A percentile compares a stretch with the other conserved stretches of the same genome.
Conservation (phyloP, 768 basidiomycete genomes). For the Tylopilus plumbeoviolaceoides region DNA sequence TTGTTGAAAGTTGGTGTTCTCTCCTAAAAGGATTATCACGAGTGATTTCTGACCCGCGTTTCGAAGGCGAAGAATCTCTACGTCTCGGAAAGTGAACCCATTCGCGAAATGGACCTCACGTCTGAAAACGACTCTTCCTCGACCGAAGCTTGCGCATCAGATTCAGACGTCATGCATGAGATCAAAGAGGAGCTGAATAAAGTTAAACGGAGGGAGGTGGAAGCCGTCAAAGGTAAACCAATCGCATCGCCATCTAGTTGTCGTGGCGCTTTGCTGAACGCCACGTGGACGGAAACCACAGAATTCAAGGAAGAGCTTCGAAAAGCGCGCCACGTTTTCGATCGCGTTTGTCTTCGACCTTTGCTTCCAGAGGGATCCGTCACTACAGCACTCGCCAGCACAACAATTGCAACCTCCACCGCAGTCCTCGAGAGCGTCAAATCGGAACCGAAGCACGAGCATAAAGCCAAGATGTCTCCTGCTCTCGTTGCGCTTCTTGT, state of each 20-base stretch:
- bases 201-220: constrained; percentile 26
- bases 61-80: constrained; percentile 75
- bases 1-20: constrained; percentile 65
- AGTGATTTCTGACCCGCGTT: background rate
- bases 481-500: constrained; percentile 73
- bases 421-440: constrained; percentile 17
- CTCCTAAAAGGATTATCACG: background rate
- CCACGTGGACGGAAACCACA: constrained; percentile 7
- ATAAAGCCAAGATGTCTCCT: constrained; percentile 68
- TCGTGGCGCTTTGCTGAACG: constrained; percentile 13
- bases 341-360: constrained; percentile 37
- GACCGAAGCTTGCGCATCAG: constrained; percentile 36
- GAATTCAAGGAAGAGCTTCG: constrained; percentile 39
- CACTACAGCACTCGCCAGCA: constrained; percentile 12
- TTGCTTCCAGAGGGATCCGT: constrained; percentile 17
- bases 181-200: constrained; percentile 27
- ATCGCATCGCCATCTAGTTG: background rate
- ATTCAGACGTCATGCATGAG: constrained; percentile 27
- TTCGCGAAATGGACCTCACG: constrained; percentile 30
- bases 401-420: constrained; percentile 6
- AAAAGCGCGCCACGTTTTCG: constrained; percentile 39
- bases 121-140: constrained; percentile 43
- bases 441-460: constrained; percentile 13
- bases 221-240: constrained; percentile 34
- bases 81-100: constrained; percentile 38